A percentile compares a stretch with the other conserved stretches of the same genome.
phyloP scores from a whole-genome alignment of 2,329 filamentous ascomycete genomes.

The Cytospora piceae region DNA sequence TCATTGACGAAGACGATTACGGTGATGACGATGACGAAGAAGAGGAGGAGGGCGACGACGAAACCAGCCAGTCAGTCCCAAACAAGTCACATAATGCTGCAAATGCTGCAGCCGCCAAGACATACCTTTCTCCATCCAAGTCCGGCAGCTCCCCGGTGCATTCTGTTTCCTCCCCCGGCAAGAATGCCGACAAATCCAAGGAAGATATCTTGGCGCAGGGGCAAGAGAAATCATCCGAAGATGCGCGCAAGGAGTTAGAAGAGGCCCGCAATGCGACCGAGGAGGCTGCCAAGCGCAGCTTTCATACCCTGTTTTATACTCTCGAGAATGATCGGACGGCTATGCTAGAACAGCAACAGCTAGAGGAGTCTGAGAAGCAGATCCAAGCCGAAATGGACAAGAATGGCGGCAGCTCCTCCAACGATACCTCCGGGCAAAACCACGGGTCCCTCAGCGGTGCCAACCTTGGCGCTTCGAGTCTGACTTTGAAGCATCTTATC shows the following conservation, averaged over 20 bases:
- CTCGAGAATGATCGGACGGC: constrained; percentile 93
- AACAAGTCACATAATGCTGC: constrained; percentile 39
- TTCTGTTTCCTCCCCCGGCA: constrained; percentile 64
- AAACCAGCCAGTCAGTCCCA: constrained; percentile 45
- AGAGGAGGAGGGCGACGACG: constrained; percentile 64
- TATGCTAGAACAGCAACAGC: constrained; percentile 95
- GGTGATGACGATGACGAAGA: constrained; percentile 83
- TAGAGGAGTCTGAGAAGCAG: constrained; percentile 95
- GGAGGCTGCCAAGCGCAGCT: constrained; percentile 85
- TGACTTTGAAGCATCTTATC: constrained; percentile 96
- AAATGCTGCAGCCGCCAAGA: constrained; percentile 58
- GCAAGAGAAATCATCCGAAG: constrained; percentile 73
- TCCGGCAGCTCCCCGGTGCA: constrained; percentile 69
- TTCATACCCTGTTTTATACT: constrained; percentile 93
- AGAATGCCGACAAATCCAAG: constrained; percentile 57
- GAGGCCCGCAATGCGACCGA: constrained; percentile 90
- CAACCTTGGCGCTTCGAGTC: constrained; percentile 91
- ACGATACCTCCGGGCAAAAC: constrained; percentile 60
- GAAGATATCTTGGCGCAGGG: constrained; percentile 52
- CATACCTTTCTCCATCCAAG: constrained; percentile 70
- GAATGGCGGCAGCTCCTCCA: constrained; percentile 55
- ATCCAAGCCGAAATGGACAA: constrained; percentile 93
- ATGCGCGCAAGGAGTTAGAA: constrained; percentile 90
- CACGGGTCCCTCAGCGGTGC: constrained; percentile 91
- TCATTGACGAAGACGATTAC: constrained; percentile 84